phyloP scores from a whole-genome alignment of 805 yeast genomes.

The Yarrowia divulgata region DNA sequence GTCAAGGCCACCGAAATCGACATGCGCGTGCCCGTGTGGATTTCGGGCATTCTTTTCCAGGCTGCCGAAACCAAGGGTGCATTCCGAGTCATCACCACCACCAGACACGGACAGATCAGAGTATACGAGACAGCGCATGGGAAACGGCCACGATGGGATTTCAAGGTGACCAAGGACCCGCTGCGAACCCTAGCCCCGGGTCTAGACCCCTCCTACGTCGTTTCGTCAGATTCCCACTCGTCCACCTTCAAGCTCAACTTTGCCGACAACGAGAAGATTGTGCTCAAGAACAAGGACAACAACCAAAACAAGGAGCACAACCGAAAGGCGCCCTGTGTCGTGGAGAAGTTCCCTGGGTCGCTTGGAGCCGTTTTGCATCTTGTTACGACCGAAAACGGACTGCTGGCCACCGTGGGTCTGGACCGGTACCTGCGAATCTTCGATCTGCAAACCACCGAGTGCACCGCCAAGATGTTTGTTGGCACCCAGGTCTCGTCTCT shows the following conservation, averaged over 20 bases:
- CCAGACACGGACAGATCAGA: constrained; percentile 79
- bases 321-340: constrained; percentile 31
- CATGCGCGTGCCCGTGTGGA: constrained; percentile 83
- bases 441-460: constrained; percentile 64
- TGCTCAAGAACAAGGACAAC: constrained; percentile 14
- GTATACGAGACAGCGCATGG: constrained; percentile 73
- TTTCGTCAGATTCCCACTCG: constrained; percentile 76
- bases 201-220: constrained; percentile 55
- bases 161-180: constrained; percentile 63
- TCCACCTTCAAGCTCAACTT: constrained; percentile 65
- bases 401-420: constrained; percentile 79
- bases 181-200: constrained; percentile 54
- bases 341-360: constrained; percentile 79
- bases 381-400: constrained; percentile 48
- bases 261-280: constrained; percentile 18
- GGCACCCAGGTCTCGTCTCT: constrained; percentile 70
- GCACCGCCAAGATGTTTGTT: constrained; percentile 72
- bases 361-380: constrained; percentile 69
- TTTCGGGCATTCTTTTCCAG: constrained; percentile 58
- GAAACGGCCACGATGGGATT: constrained; percentile 68
- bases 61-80: constrained; percentile 52
- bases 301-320: constrained; percentile 29
- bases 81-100: constrained; percentile 61
- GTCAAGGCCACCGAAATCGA: constrained; percentile 82
- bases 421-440: constrained; percentile 87